A percentile compares a stretch with the other conserved stretches of the same genome.
phyloP scores from a whole-genome alignment of 805 yeast species.

The Starmerella kuoi region DNA sequence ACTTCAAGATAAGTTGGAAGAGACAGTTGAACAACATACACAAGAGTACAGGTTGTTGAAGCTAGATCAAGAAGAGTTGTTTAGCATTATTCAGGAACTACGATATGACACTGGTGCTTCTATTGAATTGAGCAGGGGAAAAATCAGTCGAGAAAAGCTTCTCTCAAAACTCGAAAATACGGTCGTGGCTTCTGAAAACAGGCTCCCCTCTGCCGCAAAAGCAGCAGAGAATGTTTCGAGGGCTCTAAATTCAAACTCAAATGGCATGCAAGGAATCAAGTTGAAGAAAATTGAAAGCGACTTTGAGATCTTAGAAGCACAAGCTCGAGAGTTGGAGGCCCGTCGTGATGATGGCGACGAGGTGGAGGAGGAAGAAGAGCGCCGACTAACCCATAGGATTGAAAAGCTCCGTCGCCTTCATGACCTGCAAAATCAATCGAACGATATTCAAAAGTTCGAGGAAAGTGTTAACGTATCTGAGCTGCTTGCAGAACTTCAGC shows the following conservation, averaged over 20 bases:
- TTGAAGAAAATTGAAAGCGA: slow-evolving; percentile 23
- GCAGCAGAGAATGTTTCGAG: not conserved
- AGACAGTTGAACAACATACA: slow-evolving; percentile 36
- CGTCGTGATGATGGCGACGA: slow-evolving; percentile 63
- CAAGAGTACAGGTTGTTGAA: slow-evolving; percentile 35
- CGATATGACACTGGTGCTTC: slow-evolving; percentile 3
- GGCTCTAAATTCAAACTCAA: not conserved
- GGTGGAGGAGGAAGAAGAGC: slow-evolving; percentile 39
- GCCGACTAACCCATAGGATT: slow-evolving; percentile 12
- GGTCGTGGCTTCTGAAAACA: slow-evolving; percentile 4
- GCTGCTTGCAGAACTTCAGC: slow-evolving; percentile 18
- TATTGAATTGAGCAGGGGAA: slow-evolving; percentile 20
- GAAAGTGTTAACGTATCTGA: slow-evolving; percentile 14
- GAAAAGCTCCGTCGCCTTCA: slow-evolving; percentile 55
- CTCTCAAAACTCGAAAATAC: slow-evolving; percentile 23
- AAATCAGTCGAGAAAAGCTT: slow-evolving; percentile 27
- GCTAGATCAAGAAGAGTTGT: slow-evolving; percentile 46
- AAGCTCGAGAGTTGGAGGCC: slow-evolving; percentile 39
- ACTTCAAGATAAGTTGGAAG: slow-evolving; percentile 50
- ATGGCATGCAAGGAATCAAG: not conserved
- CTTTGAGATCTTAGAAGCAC: slow-evolving; percentile 40
- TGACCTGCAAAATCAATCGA: slow-evolving; percentile 55
- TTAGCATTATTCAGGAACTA: slow-evolving; percentile 42
- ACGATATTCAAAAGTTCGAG: slow-evolving; percentile 42
- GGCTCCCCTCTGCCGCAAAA: not conserved